Base-by-base conservation (phyloP, 805 yeast species). In the Gaillardinia entomophila region DNA sequence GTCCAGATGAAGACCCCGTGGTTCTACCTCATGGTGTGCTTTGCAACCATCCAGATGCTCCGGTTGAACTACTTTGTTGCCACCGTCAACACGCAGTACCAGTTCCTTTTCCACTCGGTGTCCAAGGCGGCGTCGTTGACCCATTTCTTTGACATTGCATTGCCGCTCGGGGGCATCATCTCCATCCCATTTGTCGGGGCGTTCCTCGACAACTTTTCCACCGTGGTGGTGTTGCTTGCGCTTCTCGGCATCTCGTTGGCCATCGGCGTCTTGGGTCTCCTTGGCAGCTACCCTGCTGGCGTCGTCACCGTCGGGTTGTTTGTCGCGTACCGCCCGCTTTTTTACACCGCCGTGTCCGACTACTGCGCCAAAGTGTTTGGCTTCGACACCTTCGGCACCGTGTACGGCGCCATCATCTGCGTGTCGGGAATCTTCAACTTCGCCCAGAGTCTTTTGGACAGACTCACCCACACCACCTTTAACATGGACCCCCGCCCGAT, bases 301-400 rank as follows among this genome's bases (percentile, higher is more conserved):
- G 35, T 71, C 6, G 27, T 70, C 30, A 67, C 71, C 40, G 69
- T 74, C 19, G 46, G 64, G 24, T 32, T 73, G 13, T 74, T 74
- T 48, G 78, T 72, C 24, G 64, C 61, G 24, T 74, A 68, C 57
- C 62, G 80, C 49, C 80, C 79, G 24, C 72, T 74, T 42, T 74
- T 72, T 53, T 74, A 74, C 48, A 73, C 80, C n/a, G 61, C 76
- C 2, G 57, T 74, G 24, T 67, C 75, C 3, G 80, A 74, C 47
- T 70, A 64, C 46, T 74, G 79, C 46, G 78, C 82, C 17, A 79
- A 78, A 50, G 78, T 73, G 30, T 78, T 76, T 50, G 82, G 82
- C 1, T 68, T 71, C 41, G 78, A 74, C 45, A 73, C 80, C 8
- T 72, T 75, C 49, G 80, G 82, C 25, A 70, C 77, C 1, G 68